These are phyloP conservation scores for Elaeagnus macrophylla DNA, from an alignment of 306 rosid species.

Conservation along the genomic window DNA sequence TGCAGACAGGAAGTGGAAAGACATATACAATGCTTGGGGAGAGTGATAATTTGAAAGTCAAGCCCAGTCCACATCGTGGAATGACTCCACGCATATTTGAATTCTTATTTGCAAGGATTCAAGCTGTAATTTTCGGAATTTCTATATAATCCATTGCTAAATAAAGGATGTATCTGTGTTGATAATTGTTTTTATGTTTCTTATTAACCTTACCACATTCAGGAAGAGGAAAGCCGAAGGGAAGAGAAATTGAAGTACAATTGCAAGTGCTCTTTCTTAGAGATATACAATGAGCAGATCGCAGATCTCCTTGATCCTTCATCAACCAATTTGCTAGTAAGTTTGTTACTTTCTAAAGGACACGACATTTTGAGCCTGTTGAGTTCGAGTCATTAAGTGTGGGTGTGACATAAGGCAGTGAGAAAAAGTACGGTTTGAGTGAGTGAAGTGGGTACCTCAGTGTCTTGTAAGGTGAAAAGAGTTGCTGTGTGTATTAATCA, in stretches of 20 bases:
- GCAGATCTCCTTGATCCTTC: slow-evolving; percentile 92
- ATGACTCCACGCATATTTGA: slow-evolving; percentile 95
- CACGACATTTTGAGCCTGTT: slow-evolving; percentile 6
- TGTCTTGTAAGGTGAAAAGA: too few species aligned
- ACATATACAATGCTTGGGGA: slow-evolving; percentile 98
- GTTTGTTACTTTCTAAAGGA: slow-evolving; percentile 25
- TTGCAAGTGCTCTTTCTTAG: slow-evolving; percentile 97
- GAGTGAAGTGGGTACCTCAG: too few species aligned
- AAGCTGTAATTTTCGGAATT: slow-evolving; percentile 55
- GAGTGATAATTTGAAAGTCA: slow-evolving; percentile 74
- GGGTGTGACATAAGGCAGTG: too few species aligned
- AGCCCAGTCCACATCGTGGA: slow-evolving; percentile 85
- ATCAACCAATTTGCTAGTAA: slow-evolving; percentile 79
- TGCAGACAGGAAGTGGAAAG: slow-evolving; percentile 99
- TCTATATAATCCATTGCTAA: slow-evolving; percentile 12
- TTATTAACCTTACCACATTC: slow-evolving; percentile 20
- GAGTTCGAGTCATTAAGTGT: background rate
- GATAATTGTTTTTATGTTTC: slow-evolving; percentile 7
- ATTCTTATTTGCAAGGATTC: slow-evolving; percentile 94
- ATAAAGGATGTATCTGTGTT: background rate
- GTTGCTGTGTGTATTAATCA: background rate
- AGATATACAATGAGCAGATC: slow-evolving; percentile 90
- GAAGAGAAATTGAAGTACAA: slow-evolving; percentile 82
- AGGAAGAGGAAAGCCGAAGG: slow-evolving; percentile 94
- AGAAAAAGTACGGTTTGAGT: too few species aligned